Percentiles rank a stretch among this genome's conserved stretches.
Evolutionary conservation across 768 basidiomycete species (phyloP).

Genomic region (Panus rudis): DNA sequence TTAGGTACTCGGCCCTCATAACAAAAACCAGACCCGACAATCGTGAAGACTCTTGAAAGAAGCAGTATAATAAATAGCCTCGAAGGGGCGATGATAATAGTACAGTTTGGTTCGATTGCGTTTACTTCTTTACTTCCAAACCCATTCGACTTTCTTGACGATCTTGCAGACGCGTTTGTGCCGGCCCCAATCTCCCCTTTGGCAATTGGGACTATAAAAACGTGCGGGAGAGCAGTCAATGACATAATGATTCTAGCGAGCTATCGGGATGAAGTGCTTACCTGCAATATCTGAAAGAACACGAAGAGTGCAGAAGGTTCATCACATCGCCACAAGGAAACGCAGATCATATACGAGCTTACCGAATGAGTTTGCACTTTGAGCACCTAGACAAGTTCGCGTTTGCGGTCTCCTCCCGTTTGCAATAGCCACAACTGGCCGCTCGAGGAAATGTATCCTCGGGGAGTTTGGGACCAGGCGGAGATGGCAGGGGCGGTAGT

Average conservation of each 20-base stretch:
- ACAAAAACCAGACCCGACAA: too few species aligned
- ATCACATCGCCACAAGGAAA: too few species aligned
- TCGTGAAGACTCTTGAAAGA: too few species aligned
- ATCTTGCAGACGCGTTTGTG: constrained; percentile 12
- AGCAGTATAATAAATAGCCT: too few species aligned
- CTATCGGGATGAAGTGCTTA: background rate
- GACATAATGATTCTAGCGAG: too few species aligned
- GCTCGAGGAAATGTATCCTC: constrained; percentile 6
- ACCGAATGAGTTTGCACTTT: constrained; percentile 13
- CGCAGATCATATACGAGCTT: background rate
- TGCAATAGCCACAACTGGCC: constrained; percentile 12
- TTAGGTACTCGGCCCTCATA: too few species aligned
- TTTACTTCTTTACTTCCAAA: constrained; percentile 7
- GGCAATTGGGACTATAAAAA: constrained; percentile 7
- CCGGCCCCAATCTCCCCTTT: constrained; percentile 11
- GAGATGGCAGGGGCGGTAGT: too few species aligned
- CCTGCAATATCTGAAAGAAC: constrained; percentile 15
- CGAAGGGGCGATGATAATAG: too few species aligned
- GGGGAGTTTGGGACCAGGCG: background rate
- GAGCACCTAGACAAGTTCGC: constrained; percentile 4
- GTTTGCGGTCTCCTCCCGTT: constrained; percentile 6
- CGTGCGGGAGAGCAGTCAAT: too few species aligned
- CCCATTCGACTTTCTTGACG: constrained; percentile 7
- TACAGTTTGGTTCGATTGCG: too few species aligned
- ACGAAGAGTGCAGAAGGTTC: background rate